These are phyloP conservation scores for Sindora glabra DNA, from an alignment of 306 rosid genomes.

Conservation along the genomic window DNA sequence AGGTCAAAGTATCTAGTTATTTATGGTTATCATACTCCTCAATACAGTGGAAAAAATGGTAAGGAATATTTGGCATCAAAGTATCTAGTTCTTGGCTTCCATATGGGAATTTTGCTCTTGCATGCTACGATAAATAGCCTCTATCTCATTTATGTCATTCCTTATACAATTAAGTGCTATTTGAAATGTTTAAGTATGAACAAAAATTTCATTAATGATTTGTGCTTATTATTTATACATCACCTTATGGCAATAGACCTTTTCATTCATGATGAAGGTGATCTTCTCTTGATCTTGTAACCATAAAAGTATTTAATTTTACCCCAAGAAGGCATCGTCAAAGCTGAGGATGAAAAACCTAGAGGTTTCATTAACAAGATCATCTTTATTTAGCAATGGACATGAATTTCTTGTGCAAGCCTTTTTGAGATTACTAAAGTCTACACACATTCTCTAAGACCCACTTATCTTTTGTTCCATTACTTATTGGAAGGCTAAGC, in stretches of 20 bases:
- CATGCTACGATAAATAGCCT: conserved; percentile 82
- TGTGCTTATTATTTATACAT: not conserved
- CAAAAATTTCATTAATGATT: not conserved
- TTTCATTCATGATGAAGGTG: too few species aligned
- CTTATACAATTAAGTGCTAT: conserved; percentile 81
- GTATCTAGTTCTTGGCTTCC: conserved; percentile 59
- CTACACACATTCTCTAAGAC: too few species aligned
- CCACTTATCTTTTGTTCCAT: too few species aligned
- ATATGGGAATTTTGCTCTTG: conserved; percentile 61
- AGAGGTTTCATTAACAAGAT: too few species aligned
- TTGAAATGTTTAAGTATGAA: conserved; percentile 72
- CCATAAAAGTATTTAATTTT: too few species aligned
- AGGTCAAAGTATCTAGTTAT: conserved; percentile 51
- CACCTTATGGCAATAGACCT: not conserved
- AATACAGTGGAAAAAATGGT: conserved; percentile 74
- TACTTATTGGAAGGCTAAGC: too few species aligned
- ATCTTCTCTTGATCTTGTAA: too few species aligned
- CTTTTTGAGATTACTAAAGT: too few species aligned
- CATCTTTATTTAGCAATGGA: too few species aligned
- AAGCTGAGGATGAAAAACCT: too few species aligned
- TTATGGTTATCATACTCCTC: conserved; percentile 86
- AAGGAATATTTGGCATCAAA: conserved; percentile 73
- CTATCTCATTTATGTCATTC: conserved; percentile 68
- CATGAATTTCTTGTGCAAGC: too few species aligned
- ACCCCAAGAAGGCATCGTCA: too few species aligned